Evolutionary conservation across 1,284 basidiomycete genomes (phyloP).

Genomic region (Cryptococcus floricola): DNA sequence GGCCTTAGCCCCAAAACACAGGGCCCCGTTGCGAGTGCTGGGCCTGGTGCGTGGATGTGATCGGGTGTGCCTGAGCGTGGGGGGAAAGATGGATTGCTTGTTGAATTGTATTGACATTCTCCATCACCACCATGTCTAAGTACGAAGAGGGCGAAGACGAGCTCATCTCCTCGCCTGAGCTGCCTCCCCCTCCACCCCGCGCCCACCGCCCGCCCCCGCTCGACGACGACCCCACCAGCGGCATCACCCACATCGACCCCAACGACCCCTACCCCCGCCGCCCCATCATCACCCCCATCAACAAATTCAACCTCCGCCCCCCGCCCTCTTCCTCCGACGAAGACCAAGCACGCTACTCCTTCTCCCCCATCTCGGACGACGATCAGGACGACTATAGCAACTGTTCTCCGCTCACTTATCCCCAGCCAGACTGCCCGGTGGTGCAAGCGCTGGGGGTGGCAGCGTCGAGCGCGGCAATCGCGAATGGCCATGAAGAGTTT

Average conservation of each 20-base stretch:
- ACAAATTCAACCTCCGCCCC: neutral
- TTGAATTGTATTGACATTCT: too few species aligned
- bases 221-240: neutral
- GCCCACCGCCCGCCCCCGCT: neutral
- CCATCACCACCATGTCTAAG: too few species aligned
- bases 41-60: too few species aligned
- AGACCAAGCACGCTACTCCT: neutral
- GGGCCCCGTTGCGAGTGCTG: too few species aligned
- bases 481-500: neutral
- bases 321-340: neutral
- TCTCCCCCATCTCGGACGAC: neutral
- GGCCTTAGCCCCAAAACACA: too few species aligned
- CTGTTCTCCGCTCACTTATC: neutral
- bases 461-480: neutral
- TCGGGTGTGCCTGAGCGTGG: too few species aligned
- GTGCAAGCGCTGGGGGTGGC: conserved; percentile 8
- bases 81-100: too few species aligned
- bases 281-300: neutral
- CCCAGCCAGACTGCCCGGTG: neutral
- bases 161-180: neutral
- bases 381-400: neutral
- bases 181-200: neutral
- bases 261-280: neutral
- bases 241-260: neutral
- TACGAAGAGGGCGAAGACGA: neutral